These are phyloP conservation scores for Elongisporangium undulatum DNA, from an alignment of 352 stramenopile species.

Conservation along the genomic window DNA sequence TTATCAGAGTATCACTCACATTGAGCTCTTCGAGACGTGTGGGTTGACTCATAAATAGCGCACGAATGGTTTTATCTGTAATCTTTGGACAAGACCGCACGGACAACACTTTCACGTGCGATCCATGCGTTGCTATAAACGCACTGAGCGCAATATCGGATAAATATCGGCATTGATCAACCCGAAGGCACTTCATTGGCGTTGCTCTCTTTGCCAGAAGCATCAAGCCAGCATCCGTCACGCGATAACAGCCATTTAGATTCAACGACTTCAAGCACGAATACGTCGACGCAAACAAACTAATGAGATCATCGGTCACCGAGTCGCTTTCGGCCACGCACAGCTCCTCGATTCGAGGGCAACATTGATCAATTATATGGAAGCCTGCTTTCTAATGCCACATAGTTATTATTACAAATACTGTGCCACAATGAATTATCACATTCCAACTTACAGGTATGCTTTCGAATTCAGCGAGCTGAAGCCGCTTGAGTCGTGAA, in stretches of 20 bases:
- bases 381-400: slow-evolving; percentile 49
- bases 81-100: slow-evolving; percentile 33
- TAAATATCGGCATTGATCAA: slow-evolving; percentile 41
- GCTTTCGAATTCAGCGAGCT: slow-evolving; percentile 28
- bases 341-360: slow-evolving; percentile 24
- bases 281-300: slow-evolving; percentile 25
- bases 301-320: slow-evolving; percentile 55
- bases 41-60: slow-evolving; percentile 41
- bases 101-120: slow-evolving; percentile 32
- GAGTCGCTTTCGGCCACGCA: slow-evolving; percentile 33
- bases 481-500: slow-evolving; percentile 24
- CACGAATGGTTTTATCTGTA: slow-evolving; percentile 33
- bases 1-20: slow-evolving; percentile 44
- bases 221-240: slow-evolving; percentile 50
- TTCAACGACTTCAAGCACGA: slow-evolving; percentile 33
- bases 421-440: slow-evolving; percentile 5
- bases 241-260: slow-evolving; percentile 33
- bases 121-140: slow-evolving; percentile 29
- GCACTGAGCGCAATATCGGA: slow-evolving; percentile 32
- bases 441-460: slow-evolving; percentile 25
- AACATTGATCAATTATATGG: slow-evolving; percentile 16
- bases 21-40: slow-evolving; percentile 52
- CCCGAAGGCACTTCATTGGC: slow-evolving; percentile 27
- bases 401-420: not conserved
- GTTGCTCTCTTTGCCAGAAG: slow-evolving; percentile 35